phyloP scores from a whole-genome alignment of 176 grass and related monocot species.

The Hordeum marinum region DNA sequence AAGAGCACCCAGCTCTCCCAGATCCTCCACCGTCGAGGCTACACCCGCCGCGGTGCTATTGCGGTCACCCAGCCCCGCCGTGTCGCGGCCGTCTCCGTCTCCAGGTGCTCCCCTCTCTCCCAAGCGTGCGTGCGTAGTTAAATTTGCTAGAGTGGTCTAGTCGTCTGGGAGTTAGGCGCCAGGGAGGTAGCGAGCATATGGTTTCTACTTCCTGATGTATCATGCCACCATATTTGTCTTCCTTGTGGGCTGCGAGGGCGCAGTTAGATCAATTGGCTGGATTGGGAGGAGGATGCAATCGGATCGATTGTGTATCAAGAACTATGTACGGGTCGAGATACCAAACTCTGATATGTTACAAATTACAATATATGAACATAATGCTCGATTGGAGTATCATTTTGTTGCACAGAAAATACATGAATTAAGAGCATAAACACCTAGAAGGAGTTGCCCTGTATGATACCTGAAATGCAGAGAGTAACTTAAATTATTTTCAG shows the following conservation, averaged over 20 bases:
- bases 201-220: background rate
- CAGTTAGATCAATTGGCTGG: background rate
- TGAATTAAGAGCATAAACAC: background rate
- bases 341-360: background rate
- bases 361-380: background rate
- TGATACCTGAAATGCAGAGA: background rate
- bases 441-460: background rate
- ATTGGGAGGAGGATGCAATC: background rate
- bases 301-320: background rate
- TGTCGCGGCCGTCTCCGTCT: slow-evolving; percentile 84
- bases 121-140: background rate
- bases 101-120: slow-evolving; percentile 33
- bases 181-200: background rate
- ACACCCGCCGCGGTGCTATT: slow-evolving; percentile 66
- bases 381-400: background rate
- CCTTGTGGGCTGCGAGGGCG: background rate
- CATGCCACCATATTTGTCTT: background rate
- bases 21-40: slow-evolving; percentile 78
- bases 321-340: background rate
- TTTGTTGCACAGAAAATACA: background rate
- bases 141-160: background rate
- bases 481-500: slow-evolving; percentile 30
- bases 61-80: slow-evolving; percentile 91
- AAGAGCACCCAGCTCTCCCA: slow-evolving; percentile 98
- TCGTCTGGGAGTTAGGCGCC: background rate